Evolutionary conservation across 2,329 filamentous ascomycete genomes (phyloP), one percentile per base, ranked within the genome.

Genomic region (Penicillium sp.): DNA sequence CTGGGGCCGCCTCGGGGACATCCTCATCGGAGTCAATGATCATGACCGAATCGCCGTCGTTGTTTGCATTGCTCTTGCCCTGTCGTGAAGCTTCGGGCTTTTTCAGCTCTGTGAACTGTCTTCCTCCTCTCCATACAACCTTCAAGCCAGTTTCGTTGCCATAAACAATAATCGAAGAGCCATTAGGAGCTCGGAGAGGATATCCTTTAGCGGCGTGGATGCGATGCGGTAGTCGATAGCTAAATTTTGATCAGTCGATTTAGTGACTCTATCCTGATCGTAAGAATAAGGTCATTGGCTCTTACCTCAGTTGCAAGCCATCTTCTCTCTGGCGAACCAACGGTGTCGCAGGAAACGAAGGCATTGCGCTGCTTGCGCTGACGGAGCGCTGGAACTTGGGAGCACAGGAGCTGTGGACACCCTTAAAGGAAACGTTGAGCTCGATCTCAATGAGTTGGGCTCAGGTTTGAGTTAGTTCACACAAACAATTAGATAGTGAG

Each of bases 101-200:
- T 60, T 72, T 68, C 37, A 66, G 55, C 26, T 63, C 57, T 33
- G 80, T 79, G 54, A 84, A 77, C 1, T 75, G 72, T 29, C 76
- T 78, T 4, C 85, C 85, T 44, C 85, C 85, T 71, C 83, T 78
- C 86, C 86, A 88, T 29, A 86, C 63, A 49, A 88, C 72, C 56
- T 81, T 80, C 23, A 89, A 64, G 5, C 86, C 86, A 43, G 76
- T 77, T 43, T 83, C 81, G 62, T 87, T 81, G 47, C 82, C 86
- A 63, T 85, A 87, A 13, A 88, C 66, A 45, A 88, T 76, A 57
- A 88, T 77, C 3, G 82, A 84, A 3, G 86, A 88, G 68, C 84
- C 84, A 70, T 88, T 87, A 23, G 84, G 81, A 21, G 84, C 78
- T 60, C 78, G 77, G 37, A 83, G 69, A 6, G 86, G 85, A 67